A percentile compares a stretch with the other conserved stretches of the same genome.
phyloP scores from a whole-genome alignment of 176 grass and related monocot genomes.

The Calamus simplicifolius region DNA sequence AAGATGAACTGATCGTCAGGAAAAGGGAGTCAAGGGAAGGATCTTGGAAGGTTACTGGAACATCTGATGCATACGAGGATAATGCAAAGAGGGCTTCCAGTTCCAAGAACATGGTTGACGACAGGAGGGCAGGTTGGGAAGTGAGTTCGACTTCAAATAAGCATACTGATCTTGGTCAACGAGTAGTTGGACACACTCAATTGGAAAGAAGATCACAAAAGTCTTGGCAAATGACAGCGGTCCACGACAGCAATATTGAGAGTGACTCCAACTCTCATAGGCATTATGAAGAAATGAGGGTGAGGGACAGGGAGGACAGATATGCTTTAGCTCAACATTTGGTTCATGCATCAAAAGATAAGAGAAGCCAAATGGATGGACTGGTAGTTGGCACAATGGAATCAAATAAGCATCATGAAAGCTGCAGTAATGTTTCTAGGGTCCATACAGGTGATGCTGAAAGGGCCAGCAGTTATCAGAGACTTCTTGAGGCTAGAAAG shows the following conservation, averaged over 20 bases:
- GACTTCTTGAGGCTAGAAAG: conserved; percentile 7
- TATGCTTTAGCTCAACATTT: conserved; percentile 25
- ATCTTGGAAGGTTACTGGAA: background rate
- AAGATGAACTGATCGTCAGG: background rate
- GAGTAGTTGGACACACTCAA: background rate
- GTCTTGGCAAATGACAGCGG: background rate
- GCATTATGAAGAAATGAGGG: background rate
- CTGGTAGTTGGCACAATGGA: conserved; percentile 40
- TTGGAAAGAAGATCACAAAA: background rate
- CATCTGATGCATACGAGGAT: conserved; percentile 1
- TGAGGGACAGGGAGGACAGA: background rate
- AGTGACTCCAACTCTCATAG: background rate
- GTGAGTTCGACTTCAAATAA: conserved; percentile 4
- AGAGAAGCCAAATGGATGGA: conserved; percentile 47
- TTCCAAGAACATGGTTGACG: background rate
- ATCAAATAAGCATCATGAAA: conserved; percentile 40
- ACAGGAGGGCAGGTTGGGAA: background rate
- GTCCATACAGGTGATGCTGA: conserved; percentile 5
- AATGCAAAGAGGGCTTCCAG: background rate
- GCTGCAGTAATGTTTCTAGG: conserved; percentile 37
- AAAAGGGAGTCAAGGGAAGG: background rate
- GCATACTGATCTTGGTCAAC: background rate
- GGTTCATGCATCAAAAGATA: conserved; percentile 50
- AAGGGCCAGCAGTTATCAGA: conserved; percentile 15
- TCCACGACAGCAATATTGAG: background rate